A percentile compares a stretch with the other conserved stretches of the same genome.
Evolutionary conservation across 305 asterid genomes (phyloP).

Genomic region (Solanum hybrid): DNA sequence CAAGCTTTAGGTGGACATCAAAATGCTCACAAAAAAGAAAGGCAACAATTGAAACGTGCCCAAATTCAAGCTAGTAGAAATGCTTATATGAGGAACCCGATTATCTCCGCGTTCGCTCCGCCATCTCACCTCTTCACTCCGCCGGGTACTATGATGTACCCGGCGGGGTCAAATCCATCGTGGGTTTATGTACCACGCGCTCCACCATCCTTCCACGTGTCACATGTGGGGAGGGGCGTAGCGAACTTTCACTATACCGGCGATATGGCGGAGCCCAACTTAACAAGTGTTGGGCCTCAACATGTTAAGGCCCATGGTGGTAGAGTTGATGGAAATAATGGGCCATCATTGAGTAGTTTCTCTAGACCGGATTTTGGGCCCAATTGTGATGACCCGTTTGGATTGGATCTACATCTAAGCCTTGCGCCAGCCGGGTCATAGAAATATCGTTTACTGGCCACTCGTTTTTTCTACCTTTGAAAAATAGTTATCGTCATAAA

Average conservation of each 20-base stretch:
- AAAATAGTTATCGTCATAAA: not conserved
- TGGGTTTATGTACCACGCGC: conserved; percentile 78
- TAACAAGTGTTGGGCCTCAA: conserved; percentile 41
- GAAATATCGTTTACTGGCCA: not conserved
- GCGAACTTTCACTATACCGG: conserved; percentile 34
- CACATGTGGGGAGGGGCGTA: conserved; percentile 25
- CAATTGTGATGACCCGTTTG: conserved; percentile 44
- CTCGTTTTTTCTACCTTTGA: not conserved
- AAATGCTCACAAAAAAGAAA: conserved; percentile 87
- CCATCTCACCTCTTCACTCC: conserved; percentile 71
- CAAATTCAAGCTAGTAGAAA: conserved; percentile 73
- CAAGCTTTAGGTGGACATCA: conserved; percentile 94
- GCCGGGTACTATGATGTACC: conserved; percentile 25
- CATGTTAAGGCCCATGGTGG: conserved; percentile 43
- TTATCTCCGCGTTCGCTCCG: conserved; percentile 62
- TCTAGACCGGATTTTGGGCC: conserved; percentile 53
- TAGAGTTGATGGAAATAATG: conserved; percentile 27
- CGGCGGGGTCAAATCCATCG: conserved; percentile 30
- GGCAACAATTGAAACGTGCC: conserved; percentile 83
- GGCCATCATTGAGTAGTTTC: conserved; percentile 64
- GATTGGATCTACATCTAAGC: conserved; percentile 72
- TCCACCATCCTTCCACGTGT: conserved; percentile 50
- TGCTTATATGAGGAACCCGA: conserved; percentile 88
- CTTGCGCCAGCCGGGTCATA: conserved; percentile 60
- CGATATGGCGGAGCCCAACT: conserved; percentile 29